These are phyloP conservation scores for Zopfochytrium polystomum DNA, from an alignment of 371 early-diverging fungal species.

Conservation along the genomic window DNA sequence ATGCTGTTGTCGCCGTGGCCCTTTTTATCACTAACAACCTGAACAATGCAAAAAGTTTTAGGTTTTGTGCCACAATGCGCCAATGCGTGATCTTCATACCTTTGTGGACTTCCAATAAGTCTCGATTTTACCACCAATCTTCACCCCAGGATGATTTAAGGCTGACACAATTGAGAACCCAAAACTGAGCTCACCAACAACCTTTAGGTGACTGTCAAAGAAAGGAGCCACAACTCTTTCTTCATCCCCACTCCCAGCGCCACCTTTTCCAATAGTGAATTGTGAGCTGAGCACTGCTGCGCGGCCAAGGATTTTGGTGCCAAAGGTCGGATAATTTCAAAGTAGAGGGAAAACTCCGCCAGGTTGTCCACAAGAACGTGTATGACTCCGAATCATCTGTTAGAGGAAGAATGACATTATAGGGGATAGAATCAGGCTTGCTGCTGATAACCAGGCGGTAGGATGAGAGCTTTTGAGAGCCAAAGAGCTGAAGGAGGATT, in stretches of 20 bases:
- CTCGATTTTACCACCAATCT: constrained; percentile 89
- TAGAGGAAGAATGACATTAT: constrained; percentile 84
- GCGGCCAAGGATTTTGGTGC: constrained; percentile 87
- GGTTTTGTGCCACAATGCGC: not conserved
- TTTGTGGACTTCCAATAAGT: constrained; percentile 96
- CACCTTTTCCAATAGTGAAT: constrained; percentile 41
- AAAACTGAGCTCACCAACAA: constrained; percentile 86
- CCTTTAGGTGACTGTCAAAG: constrained; percentile 79
- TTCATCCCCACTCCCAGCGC: constrained; percentile 44
- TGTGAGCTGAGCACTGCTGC: constrained; percentile 75
- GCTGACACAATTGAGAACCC: constrained; percentile 80
- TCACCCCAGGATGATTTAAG: constrained; percentile 77
- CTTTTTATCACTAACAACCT: constrained; percentile 28
- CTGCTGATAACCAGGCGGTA: constrained; percentile 61
- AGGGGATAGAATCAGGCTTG: constrained; percentile 84
- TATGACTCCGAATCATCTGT: constrained; percentile 75
- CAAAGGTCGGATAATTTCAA: constrained; percentile 91
- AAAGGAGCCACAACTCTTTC: constrained; percentile 65
- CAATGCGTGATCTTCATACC: no score
- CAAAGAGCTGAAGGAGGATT: constrained; percentile 27
- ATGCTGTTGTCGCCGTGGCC: constrained; percentile 35
- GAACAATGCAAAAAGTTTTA: constrained; percentile 3
- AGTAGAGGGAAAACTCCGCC: constrained; percentile 75
- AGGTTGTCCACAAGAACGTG: constrained; percentile 76
- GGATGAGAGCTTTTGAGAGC: constrained; percentile 54